phyloP scores from a whole-genome alignment of 371 early-diverging fungal species.

The Mucor plumbeus region DNA sequence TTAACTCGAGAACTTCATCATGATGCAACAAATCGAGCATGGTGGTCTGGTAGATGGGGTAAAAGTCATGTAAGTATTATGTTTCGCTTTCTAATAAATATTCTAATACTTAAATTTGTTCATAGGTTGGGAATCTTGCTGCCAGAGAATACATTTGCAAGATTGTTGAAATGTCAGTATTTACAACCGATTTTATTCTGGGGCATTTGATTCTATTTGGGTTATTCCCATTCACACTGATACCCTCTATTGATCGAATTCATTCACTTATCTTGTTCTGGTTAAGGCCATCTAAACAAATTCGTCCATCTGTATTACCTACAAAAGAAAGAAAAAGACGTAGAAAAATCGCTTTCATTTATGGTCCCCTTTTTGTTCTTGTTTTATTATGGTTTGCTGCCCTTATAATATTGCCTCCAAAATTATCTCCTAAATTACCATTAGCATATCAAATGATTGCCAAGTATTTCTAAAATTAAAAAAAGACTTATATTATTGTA shows the following conservation, averaged over 20 bases:
- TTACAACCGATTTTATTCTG: constrained; percentile 80
- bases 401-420: constrained; percentile 30
- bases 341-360: constrained; percentile 11
- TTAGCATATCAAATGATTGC: constrained; percentile 20
- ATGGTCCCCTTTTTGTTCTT: constrained; percentile 29
- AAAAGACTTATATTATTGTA: not conserved
- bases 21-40: constrained; percentile 82
- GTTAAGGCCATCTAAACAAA: constrained; percentile 61
- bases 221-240: constrained; percentile 69
- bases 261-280: constrained; percentile 87
- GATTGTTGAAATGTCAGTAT: constrained; percentile 84
- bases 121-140: constrained; percentile 43
- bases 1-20: constrained; percentile 82
- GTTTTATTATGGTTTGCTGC: constrained; percentile 24
- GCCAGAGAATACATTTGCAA: constrained; percentile 86
- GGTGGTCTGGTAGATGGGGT: constrained; percentile 91
- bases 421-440: constrained; percentile 21
- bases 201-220: constrained; percentile 81
- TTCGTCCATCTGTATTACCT: constrained; percentile 33
- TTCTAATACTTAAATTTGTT: not conserved
- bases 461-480: constrained; percentile 24
- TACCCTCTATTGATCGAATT: constrained; percentile 77
- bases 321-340: constrained; percentile 32
- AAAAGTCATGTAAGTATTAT: constrained; percentile 39
- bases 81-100: not conserved